These are phyloP conservation scores for Xerocomellus intermedius DNA, from an alignment of 768 basidiomycete species.

Conservation along the genomic window DNA sequence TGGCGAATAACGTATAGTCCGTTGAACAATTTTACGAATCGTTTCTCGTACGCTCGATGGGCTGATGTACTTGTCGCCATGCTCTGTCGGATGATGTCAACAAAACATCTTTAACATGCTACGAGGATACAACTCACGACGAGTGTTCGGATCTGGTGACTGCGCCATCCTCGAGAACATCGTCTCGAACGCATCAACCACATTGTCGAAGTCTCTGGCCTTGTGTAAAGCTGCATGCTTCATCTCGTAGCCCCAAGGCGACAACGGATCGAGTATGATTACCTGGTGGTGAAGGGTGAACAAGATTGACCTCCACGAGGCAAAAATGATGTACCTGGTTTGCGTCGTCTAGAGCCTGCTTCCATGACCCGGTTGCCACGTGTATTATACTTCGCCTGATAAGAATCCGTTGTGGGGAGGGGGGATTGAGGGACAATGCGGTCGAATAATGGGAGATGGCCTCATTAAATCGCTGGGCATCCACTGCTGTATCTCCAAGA, in stretches of 20 bases:
- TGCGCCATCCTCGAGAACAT: background rate
- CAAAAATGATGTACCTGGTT: background rate
- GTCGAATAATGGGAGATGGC: background rate
- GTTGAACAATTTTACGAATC: background rate
- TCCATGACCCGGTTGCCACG: too few species aligned
- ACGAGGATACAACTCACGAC: background rate
- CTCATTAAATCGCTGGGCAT: background rate
- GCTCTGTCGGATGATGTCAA: background rate
- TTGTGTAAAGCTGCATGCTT: background rate
- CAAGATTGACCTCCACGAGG: background rate
- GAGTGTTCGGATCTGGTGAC: background rate
- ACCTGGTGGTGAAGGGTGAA: background rate
- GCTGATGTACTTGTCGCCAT: background rate
- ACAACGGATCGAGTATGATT: background rate
- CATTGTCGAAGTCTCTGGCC: background rate
- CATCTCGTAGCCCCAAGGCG: background rate
- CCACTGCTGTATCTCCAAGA: background rate
- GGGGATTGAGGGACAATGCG: too few species aligned
- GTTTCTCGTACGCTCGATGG: background rate
- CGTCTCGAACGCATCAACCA: background rate
- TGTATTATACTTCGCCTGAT: too few species aligned
- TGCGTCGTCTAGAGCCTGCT: background rate
- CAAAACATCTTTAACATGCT: background rate
- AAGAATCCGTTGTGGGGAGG: too few species aligned
- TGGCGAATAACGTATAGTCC: background rate